Evolutionary conservation across 257 asterid species (phyloP), one percentile per base, ranked within the genome.

Genomic region (Solanum sejunctum): DNA sequence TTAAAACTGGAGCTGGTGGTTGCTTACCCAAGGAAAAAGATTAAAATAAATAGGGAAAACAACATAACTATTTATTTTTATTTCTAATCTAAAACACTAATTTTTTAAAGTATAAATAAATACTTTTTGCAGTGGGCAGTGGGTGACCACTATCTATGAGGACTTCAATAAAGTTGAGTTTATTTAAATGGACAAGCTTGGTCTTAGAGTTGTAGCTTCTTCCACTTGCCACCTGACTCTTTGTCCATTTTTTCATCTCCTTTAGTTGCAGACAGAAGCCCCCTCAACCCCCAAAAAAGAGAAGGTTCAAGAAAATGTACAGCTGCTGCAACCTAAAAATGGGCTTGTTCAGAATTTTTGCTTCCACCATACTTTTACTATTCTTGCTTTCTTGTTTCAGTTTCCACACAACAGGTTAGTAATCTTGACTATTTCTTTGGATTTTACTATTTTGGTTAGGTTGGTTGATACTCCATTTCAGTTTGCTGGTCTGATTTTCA

Each of bases 341-440:
- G 98, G 89, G 69, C 13, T 63, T 84, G 81, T 84, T 87, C 71
- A 92, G 82, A 85, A 70, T 90, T 85, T 58, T 85, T 54, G 45
- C 83, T 81, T 84, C 86, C 86, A 23, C 90, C 87, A 26, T 88
- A 82, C 28, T 86, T 69, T 81, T 91, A 39, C 78, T 89, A 21
- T 84, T 92, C 83, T 88, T 89, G 86, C 51, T 92, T 64, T 90
- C 92, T 87, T 93, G 91, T 88, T 89, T 87, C 92, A 89, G 79
- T 85, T 91, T 92, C 85, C 83, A 92, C 69, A 85, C 97, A 18
- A 90, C 91, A 88, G 96, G 98, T 92, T n/a, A 36, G 77, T 17
- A 1, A 21, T 73, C 81, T 73, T 73, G 57, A 72, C 16, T 72
- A 6, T 17, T 72, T 45, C 16, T 47, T 72, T 43, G 36, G 56